Conservation (phyloP, 208 protist species). For the Trichomonas gallinae region DNA sequence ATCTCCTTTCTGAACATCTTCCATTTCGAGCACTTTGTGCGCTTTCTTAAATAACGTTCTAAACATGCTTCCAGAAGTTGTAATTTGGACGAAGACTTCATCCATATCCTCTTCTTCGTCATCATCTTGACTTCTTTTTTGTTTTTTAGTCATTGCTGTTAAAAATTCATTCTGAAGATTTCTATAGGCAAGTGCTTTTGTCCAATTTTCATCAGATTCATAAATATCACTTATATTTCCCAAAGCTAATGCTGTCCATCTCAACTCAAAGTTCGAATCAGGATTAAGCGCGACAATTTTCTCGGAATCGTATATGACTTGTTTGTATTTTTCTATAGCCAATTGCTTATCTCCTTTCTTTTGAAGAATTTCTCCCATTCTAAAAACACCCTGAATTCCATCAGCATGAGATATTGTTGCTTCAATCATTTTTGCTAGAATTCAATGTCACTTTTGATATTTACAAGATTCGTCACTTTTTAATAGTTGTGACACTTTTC, state of each 20-base stretch:
- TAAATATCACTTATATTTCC: neutral
- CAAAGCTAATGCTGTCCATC: neutral
- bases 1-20: neutral
- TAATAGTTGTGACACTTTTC: too few relatives aligned
- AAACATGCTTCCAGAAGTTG: neutral
- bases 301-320: neutral
- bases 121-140: neutral
- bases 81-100: neutral
- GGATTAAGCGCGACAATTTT: neutral
- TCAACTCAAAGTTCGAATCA: neutral
- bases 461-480: too few relatives aligned
- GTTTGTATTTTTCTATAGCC: neutral
- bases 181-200: neutral
- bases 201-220: neutral
- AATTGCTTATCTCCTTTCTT: neutral
- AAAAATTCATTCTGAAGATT: neutral
- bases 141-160: neutral
- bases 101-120: neutral
- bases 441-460: neutral
- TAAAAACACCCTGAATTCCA: neutral
- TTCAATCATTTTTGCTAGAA: neutral
- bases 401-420: neutral
- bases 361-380: neutral
- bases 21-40: neutral
- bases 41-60: neutral